Base-by-base conservation (phyloP, 2,329 filamentous ascomycete species). In the Diplodia sapinea region DNA sequence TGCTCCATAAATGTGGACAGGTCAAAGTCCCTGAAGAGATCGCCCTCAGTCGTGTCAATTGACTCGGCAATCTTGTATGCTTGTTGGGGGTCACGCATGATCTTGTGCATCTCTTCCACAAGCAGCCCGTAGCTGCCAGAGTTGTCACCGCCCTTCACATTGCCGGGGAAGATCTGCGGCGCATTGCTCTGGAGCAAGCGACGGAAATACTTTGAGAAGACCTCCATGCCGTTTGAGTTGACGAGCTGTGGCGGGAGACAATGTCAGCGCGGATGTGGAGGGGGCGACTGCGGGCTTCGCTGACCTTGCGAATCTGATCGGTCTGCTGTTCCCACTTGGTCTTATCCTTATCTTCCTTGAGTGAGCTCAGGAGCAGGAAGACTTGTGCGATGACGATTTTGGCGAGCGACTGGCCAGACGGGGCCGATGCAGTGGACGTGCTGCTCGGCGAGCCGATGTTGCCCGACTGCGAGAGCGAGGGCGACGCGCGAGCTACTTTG, bases 181-280 rank as follows among this genome's bases (percentile, higher is more conserved):
- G 94, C 93, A 88, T 97, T 97, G 82, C 90, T 90, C 80, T 91
- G 91, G 77, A 99, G 88, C 78, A 98, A 86, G 81, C 94, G 92
- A 80, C 93, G 90, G 81, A 99, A 96, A 81, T 95, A 97, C 84
- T 94, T 96, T 69, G 92, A 89, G 79, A 94, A 97, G 78, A 97
- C 93, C 86, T 99, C 96, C 94, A 99, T 99, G 78, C 94, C 94
- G 93, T 96, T 90, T 76, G 94, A 94, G 88, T 97, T 90, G 83
- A 98, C 91, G 79, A 98, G 89, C 92, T 97, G 71, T n/a, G 70
- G 31, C 29, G 59, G 26, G 59, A 23, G 12, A 20, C 50, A 33
- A 47, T 38, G 69, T 77, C 67, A 77, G 74, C 68, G 70, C 59
- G 29, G 15, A 57, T 55, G 62, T 26, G 26, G 23, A 26, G 26